phyloP scores from a whole-genome alignment of 2,329 filamentous ascomycete species.

The Fusarium robinianum region DNA sequence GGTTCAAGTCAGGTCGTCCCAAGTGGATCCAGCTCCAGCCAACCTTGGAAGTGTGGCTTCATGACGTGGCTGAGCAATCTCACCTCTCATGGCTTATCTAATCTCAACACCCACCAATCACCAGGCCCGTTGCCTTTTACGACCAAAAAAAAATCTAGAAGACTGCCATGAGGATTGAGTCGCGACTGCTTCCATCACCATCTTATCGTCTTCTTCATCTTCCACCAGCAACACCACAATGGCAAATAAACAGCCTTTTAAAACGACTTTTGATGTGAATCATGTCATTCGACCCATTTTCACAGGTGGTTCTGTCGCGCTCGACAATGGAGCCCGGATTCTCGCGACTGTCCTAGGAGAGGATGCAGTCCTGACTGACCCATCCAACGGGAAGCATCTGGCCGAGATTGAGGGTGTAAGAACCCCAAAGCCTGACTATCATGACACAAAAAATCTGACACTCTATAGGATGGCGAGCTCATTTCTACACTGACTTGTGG shows the following conservation, averaged over 20 bases:
- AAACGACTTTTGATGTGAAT: constrained; percentile 86
- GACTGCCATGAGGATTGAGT: constrained; percentile 25
- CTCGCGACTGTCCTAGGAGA: constrained; percentile 90
- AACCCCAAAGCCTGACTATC: not conserved
- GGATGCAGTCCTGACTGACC: constrained; percentile 84
- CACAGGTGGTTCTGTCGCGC: constrained; percentile 83
- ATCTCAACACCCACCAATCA: constrained; percentile 19
- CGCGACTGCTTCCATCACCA: constrained; percentile 27
- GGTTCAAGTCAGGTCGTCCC: too few species aligned
- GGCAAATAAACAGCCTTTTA: constrained; percentile 67
- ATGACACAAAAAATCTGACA: constrained; percentile 24
- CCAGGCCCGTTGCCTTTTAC: constrained; percentile 4
- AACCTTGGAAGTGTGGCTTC: constrained; percentile 1
- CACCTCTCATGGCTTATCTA: constrained; percentile 13
- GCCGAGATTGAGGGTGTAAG: constrained; percentile 83
- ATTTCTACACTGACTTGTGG: constrained; percentile 74
- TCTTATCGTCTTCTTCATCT: constrained; percentile 23
- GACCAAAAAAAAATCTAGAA: constrained; percentile 31
- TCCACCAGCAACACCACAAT: constrained; percentile 40
- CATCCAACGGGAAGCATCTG: constrained; percentile 80
- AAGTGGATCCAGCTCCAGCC: too few species aligned
- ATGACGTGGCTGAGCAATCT: constrained; percentile 19
- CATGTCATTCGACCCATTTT: constrained; percentile 91
- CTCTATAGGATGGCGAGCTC: constrained; percentile 70
- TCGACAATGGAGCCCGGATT: constrained; percentile 80